Base-by-base conservation (phyloP, 192 early-diverging fungal genomes). In the Backusella luteola region DNA sequence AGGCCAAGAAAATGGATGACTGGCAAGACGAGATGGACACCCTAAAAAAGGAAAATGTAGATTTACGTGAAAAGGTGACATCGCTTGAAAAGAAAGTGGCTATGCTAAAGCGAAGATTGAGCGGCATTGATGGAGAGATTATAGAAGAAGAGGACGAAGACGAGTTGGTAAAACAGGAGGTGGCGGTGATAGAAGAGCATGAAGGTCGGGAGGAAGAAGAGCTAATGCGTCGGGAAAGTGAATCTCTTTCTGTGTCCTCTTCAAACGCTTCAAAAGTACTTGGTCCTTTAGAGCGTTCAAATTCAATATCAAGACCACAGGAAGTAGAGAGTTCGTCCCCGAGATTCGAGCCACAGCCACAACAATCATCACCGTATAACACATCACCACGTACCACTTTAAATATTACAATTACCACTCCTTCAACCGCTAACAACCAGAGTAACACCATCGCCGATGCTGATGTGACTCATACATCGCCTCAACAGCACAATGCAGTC, bases 1-100 rank as follows among this genome's bases (percentile, higher is more conserved):
- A 90, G 67, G 91, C 92, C 6, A 88, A 91, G 69, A 85, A 89
- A 68, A 83, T 94, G 73, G 79, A 80, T 49, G 73, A 77, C 11
- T 77, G 73, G 70, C 67, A 84, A 41, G 41, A 75, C 12, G 79
- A 80, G 46, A 44, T 84, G 52, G 77, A 78, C 32, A 32, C 34
- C 6, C 23, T 80, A 17, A 44, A 44, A 36, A 71, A 78, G 19
- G 73, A 84, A 66, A 84, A 84, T 63, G 15, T 38, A 11, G 35
- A 71, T 29, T 41, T 81, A 26, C 52, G 32, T 38, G 69, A 66
- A 14, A 36, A 63, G 36, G 44, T 71, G 15, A 36, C 32, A 38
- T 34, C 41, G 39, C 63, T 78, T 29, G 44, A 78, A 44, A 36
- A 70, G 8, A 26, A 73, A 68, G 26, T 74, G 17, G 17, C 73